Percentiles rank a stretch among this genome's conserved stretches.
phyloP scores from a whole-genome alignment of 2,329 filamentous ascomycete genomes.

The Sarocladium kiliense region DNA sequence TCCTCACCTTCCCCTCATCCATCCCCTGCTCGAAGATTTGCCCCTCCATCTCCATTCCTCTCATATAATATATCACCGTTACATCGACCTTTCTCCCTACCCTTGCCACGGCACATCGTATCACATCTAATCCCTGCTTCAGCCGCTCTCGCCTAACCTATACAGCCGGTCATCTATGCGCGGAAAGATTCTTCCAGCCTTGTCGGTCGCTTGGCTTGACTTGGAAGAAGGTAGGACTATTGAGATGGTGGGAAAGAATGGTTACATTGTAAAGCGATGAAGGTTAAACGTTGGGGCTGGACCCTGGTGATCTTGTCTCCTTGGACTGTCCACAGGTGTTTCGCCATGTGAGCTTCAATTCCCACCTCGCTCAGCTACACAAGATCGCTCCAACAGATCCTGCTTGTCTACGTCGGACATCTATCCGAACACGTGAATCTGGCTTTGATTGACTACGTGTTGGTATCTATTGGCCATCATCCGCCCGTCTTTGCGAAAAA shows the following conservation, averaged over 20 bases:
- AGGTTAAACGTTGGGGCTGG: not conserved
- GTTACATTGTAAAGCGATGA: not conserved
- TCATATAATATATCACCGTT: not conserved
- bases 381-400: not conserved
- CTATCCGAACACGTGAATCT: no score
- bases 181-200: no score
- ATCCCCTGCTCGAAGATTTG: not conserved
- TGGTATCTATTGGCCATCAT: no score
- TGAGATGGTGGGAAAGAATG: not conserved
- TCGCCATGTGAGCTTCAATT: not conserved
- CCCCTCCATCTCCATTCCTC: not conserved
- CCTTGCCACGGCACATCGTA: not conserved
- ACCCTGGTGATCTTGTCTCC: not conserved
- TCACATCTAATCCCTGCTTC: not conserved
- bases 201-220: no score
- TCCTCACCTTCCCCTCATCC: not conserved
- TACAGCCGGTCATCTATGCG: not conserved
- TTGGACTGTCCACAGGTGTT: not conserved
- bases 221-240: not conserved
- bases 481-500: no score
- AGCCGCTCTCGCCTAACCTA: not conserved
- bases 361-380: not conserved
- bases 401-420: no score
- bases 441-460: no score
- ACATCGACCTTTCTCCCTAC: not conserved